A percentile compares a stretch with the other conserved stretches of the same genome.
phyloP scores from a whole-genome alignment of 2,329 filamentous ascomycete genomes.

The Elsinoe necatrix region DNA sequence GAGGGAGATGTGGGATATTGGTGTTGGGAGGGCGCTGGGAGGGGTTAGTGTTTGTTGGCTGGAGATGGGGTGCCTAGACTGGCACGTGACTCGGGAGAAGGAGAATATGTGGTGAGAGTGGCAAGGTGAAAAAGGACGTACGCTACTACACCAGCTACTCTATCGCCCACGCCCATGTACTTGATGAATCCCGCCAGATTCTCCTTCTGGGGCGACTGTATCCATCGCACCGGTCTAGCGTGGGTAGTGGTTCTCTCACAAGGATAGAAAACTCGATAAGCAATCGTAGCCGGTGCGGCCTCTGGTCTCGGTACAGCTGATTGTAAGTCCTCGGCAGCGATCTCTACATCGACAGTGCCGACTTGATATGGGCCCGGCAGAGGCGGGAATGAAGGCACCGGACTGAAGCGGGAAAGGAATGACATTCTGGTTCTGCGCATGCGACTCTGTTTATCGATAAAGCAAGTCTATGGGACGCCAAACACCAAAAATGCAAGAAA shows the following conservation, averaged over 20 bases:
- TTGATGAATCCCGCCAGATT: conserved; percentile 67
- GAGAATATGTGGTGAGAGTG: neutral
- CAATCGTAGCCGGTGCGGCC: conserved; percentile 57
- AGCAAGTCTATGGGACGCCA: neutral
- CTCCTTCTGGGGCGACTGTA: conserved; percentile 66
- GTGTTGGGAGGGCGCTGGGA: conserved; percentile 44
- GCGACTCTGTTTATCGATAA: conserved; percentile 1
- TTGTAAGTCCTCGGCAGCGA: conserved; percentile 51
- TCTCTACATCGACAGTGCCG: conserved; percentile 70
- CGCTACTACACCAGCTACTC: conserved; percentile 35
- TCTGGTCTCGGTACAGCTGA: conserved; percentile 49
- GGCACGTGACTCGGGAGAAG: neutral
- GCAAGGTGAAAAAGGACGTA: conserved; percentile 21
- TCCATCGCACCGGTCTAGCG: conserved; percentile 55
- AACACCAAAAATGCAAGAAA: neutral
- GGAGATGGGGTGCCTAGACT: neutral
- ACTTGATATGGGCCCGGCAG: conserved; percentile 73
- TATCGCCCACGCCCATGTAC: conserved; percentile 60
- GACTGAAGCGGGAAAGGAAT: conserved; percentile 46
- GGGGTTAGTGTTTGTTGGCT: neutral
- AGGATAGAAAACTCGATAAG: conserved; percentile 78
- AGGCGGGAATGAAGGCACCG: conserved; percentile 62
- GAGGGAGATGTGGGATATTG: conserved; percentile 62
- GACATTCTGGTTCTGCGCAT: conserved; percentile 27
- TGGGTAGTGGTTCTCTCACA: conserved; percentile 35